Evolutionary conservation across 805 yeast species (phyloP).

Genomic region (Cyberlindnera maritima): DNA sequence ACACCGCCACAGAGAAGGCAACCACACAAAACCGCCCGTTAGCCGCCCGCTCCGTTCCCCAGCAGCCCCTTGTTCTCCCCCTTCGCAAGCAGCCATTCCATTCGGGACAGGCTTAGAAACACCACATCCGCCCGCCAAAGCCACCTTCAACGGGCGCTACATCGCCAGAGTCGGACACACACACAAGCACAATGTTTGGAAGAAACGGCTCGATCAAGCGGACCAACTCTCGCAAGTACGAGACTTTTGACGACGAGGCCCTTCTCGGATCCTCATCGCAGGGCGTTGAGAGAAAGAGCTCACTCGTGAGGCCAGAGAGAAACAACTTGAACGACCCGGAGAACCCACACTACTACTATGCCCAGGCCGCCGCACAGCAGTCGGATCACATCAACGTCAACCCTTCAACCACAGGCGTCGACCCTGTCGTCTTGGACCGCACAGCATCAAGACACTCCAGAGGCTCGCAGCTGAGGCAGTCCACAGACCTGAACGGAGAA

Average conservation of each 20-base stretch:
- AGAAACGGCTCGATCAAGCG: conserved; percentile 26
- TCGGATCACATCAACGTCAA: conserved; percentile 58
- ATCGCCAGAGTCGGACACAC: too few relatives aligned
- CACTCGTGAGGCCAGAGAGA: conserved; percentile 85
- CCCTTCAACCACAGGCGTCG: conserved; percentile 72
- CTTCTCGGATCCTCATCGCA: conserved; percentile 26
- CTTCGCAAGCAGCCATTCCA: too few relatives aligned
- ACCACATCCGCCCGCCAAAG: too few relatives aligned
- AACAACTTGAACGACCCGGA: conserved; percentile 57
- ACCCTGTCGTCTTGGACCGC: conserved; percentile 40
- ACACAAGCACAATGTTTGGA: conserved; percentile 20
- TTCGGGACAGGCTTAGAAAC: too few relatives aligned
- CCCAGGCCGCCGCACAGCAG: conserved; percentile 68
- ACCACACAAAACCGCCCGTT: not conserved
- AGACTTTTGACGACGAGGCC: conserved; percentile 33
- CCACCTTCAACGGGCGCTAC: too few relatives aligned
- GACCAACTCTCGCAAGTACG: conserved; percentile 21
- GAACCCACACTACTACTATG: conserved; percentile 76
- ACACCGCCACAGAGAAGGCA: too few relatives aligned
- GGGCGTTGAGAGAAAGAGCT: conserved; percentile 46
- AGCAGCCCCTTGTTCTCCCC: not conserved
- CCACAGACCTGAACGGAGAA: conserved; percentile 6
- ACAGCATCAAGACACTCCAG: conserved; percentile 16
- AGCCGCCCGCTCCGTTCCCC: not conserved
- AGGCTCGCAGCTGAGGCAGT: conserved; percentile 9